Base-by-base conservation (phyloP, 2,329 filamentous ascomycete species). In the Fragosphaeria purpurea region DNA sequence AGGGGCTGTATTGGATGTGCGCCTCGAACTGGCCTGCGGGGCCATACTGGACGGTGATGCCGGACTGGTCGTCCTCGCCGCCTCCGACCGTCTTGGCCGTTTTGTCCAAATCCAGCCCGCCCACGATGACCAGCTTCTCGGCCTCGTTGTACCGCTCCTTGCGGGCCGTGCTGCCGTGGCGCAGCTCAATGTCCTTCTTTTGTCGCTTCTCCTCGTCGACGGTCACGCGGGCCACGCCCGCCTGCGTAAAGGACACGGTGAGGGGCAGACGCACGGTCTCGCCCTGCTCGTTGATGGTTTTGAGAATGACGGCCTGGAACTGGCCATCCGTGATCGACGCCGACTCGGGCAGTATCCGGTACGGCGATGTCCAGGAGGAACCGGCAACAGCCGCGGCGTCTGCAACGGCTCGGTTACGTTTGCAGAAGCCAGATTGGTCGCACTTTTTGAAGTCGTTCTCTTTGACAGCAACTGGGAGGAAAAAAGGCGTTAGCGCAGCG, bases 401-500 rank as follows among this genome's bases (percentile, higher is more conserved):
- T 64, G 93, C 93, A 64, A 86, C 90, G 40, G 80, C 86, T 65
- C 93, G 83, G 70, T 97, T 97, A 57, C 93, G 86, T 65, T 89
- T 93, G 71, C 93, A 98, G 73, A 98, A 98, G 61, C 93, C 93
- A 5, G 91, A 93, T 65, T 98, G 91, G 58, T 86, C 73, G 72
- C 93, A 98, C 61, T 86, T 95, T 65, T 97, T 98, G 77, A 97
- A 98, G 67, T 95, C 90, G 61, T 95, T 83, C 64, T 95, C 86
- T 71, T 98, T 98, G 48, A 98, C 93, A 61, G 80, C 76, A 57
- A 79, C 89, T 95, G 58, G 30, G 22, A 22, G 22, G 22, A 22
- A 22, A 22, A 22, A 22, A 43, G 8, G 10, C 7, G 34, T 50
- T 40, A 40, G 44, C 37, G 41, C 11, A 2, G 22, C 22, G 22